Conservation (phyloP, 2,329 filamentous ascomycete genomes). For the Nemania abortiva region DNA sequence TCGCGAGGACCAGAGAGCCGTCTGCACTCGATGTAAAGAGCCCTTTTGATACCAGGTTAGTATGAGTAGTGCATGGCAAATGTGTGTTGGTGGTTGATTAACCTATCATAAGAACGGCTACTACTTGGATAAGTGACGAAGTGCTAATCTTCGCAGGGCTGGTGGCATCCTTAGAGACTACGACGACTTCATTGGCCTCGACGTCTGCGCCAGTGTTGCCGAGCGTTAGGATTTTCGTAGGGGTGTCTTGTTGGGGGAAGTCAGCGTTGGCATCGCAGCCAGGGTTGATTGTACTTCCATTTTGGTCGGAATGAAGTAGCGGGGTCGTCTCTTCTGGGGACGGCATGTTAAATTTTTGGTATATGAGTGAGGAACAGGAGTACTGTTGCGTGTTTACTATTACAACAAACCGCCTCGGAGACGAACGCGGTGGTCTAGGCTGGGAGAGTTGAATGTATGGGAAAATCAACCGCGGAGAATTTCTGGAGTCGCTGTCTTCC, state of each 20-base stretch:
- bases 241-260: neutral
- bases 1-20: slow-evolving; percentile 73
- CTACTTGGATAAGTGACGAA: slow-evolving; percentile 30
- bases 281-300: slow-evolving; percentile 1
- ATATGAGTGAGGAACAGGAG: neutral
- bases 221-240: neutral
- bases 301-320: slow-evolving; percentile 20
- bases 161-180: neutral
- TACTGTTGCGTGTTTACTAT: neutral
- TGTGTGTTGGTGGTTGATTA: neutral
- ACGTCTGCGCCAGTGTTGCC: too few relatives aligned
- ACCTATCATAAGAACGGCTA: slow-evolving; percentile 38
- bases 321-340: slow-evolving; percentile 27
- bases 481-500: slow-evolving; percentile 19
- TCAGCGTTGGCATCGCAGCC: neutral
- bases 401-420: too few relatives aligned
- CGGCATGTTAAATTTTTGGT: slow-evolving; percentile 14
- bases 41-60: slow-evolving; percentile 37
- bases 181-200: slow-evolving; percentile 24
- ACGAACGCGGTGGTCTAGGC: too few relatives aligned
- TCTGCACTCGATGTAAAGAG: slow-evolving; percentile 77
- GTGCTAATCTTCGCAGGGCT: slow-evolving; percentile 17
- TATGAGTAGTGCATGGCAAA: neutral
- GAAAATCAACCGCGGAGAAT: neutral
- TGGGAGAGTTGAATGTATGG: neutral